Evolutionary conservation across 352 stramenopile genomes (phyloP).

Genomic region (Globisporangium barbulae): DNA sequence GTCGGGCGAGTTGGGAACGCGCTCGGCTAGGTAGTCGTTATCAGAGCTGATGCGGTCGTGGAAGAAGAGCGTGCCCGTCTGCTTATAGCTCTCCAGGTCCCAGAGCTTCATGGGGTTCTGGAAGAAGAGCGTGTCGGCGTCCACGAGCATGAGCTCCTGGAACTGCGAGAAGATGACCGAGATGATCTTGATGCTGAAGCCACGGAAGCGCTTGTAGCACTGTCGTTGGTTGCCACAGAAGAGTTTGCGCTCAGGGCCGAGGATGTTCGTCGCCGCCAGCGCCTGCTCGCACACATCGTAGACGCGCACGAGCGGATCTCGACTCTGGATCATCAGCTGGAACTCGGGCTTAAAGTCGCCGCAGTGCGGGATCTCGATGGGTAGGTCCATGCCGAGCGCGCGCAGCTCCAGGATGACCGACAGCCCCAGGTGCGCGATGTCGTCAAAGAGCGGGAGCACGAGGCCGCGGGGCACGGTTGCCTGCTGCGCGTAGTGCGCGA

Average conservation of each 20-base stretch:
- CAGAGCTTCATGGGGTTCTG: slow-evolving; percentile 52
- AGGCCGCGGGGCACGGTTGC: slow-evolving; percentile 39
- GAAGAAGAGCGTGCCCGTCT: slow-evolving; percentile 59
- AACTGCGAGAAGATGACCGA: slow-evolving; percentile 62
- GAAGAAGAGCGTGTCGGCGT: slow-evolving; percentile 71
- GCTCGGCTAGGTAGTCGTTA: slow-evolving; percentile 41
- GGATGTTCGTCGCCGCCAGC: slow-evolving; percentile 20
- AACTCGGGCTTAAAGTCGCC: slow-evolving; percentile 50
- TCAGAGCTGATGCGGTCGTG: slow-evolving; percentile 42
- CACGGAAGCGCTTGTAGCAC: slow-evolving; percentile 49
- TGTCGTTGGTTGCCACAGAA: slow-evolving; percentile 46
- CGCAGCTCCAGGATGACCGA: slow-evolving; percentile 64
- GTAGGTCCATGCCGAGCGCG: slow-evolving; percentile 45
- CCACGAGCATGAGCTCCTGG: slow-evolving; percentile 68
- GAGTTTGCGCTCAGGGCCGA: slow-evolving; percentile 26
- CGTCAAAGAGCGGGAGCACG: slow-evolving; percentile 62
- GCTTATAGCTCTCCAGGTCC: slow-evolving; percentile 43
- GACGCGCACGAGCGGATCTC: slow-evolving; percentile 46
- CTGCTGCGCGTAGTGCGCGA: slow-evolving; percentile 20
- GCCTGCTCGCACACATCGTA: slow-evolving; percentile 65
- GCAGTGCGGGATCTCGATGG: slow-evolving; percentile 69
- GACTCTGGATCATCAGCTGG: slow-evolving; percentile 27
- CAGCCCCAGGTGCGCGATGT: slow-evolving; percentile 51
- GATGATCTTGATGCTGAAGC: slow-evolving; percentile 68
- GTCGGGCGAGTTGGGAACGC: slow-evolving; percentile 10